phyloP scores from a whole-genome alignment of 2,329 filamentous ascomycete species.

The Exophiala sideris region DNA sequence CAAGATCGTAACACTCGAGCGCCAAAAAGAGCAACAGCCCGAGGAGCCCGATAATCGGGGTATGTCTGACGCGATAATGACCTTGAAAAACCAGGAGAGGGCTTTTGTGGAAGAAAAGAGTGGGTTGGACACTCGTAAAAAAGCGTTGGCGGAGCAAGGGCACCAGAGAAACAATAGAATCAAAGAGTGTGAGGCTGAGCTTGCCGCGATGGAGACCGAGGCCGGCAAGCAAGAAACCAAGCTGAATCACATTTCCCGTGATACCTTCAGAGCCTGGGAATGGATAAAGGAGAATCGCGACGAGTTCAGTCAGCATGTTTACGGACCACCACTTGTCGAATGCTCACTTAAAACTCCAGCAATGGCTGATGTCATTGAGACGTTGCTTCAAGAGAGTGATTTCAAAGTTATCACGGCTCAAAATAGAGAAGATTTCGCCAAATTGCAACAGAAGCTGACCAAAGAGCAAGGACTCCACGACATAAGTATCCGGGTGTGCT shows the following conservation, averaged over 20 bases:
- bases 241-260: conserved; percentile 58
- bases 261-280: conserved; percentile 69
- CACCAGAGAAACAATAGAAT: conserved; percentile 37
- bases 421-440: conserved; percentile 68
- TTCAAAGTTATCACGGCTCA: conserved; percentile 70
- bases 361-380: conserved; percentile 62
- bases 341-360: conserved; percentile 73
- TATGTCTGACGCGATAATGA: conserved; percentile 19
- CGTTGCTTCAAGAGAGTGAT: conserved; percentile 52
- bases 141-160: conserved; percentile 40
- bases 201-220: conserved; percentile 66
- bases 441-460: conserved; percentile 65
- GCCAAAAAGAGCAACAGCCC: conserved; percentile 59
- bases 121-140: conserved; percentile 15
- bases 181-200: conserved; percentile 44
- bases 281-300: conserved; percentile 74
- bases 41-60: conserved; percentile 58
- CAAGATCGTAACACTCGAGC: conserved; percentile 62
- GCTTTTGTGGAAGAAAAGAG: conserved; percentile 40
- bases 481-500: conserved; percentile 61
- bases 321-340: conserved; percentile 74
- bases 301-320: conserved; percentile 71
- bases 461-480: conserved; percentile 63
- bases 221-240: conserved; percentile 69
- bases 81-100: conserved; percentile 24